A percentile compares a stretch with the other conserved stretches of the same genome.
Conservation (phyloP, 805 yeast species). For the Lipomyces yamadae region DNA sequence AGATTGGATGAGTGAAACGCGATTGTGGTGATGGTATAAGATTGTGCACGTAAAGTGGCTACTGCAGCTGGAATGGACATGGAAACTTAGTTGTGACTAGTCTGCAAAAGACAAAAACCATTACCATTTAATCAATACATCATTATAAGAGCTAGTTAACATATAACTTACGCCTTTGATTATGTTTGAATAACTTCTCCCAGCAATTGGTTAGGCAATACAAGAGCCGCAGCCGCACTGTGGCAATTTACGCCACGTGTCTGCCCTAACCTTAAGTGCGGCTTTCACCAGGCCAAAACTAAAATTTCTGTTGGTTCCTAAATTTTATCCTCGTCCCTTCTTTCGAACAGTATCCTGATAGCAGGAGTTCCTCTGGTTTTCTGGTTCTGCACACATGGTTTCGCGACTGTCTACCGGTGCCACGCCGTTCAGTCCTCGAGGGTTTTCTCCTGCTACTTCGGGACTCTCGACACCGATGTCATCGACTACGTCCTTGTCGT, state of each 20-base stretch:
- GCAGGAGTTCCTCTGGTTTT: background rate
- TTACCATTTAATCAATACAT: background rate
- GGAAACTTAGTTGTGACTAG: background rate
- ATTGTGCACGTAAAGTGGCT: conserved; percentile 30
- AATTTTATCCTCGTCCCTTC: background rate
- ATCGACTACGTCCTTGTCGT: conserved; percentile 60
- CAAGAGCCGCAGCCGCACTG: background rate
- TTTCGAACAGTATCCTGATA: background rate
- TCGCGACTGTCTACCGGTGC: conserved; percentile 24
- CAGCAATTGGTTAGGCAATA: background rate
- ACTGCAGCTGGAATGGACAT: conserved; percentile 25
- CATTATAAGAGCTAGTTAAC: no score
- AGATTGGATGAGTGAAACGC: conserved; percentile 23
- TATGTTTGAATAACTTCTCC: no score
- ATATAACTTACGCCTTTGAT: no score
- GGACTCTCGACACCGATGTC: conserved; percentile 42
- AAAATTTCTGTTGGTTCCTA: background rate
- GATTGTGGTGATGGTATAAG: conserved; percentile 16
- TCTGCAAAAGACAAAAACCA: background rate
- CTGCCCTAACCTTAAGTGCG: conserved; percentile 16
- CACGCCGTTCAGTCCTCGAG: conserved; percentile 16
- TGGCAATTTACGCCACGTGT: background rate
- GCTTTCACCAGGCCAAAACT: conserved; percentile 14
- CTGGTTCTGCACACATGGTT: conserved; percentile 12
- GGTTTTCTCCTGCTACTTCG: conserved; percentile 32